Conservation (phyloP, 305 asterid species). For the Stenogyne calaminthoides region DNA sequence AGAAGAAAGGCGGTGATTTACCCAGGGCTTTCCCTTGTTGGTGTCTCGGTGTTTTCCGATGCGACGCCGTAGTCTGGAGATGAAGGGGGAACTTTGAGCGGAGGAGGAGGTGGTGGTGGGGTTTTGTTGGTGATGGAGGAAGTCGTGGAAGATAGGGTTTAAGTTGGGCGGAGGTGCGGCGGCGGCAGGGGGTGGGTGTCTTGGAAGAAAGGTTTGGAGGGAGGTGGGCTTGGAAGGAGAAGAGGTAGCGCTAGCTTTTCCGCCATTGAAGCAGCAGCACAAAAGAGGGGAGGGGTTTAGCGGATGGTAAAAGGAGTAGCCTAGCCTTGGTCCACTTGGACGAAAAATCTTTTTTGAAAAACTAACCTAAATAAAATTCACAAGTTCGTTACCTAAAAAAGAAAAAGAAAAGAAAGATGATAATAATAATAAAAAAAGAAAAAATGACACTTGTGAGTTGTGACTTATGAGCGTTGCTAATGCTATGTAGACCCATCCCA, state of each 20-base stretch:
- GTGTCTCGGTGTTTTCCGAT: constrained; percentile 68
- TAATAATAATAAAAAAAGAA: too few relatives aligned
- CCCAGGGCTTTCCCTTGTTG: constrained; percentile 90
- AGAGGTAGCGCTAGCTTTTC: constrained; percentile 82
- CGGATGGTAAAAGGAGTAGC: neutral
- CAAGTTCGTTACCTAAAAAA: neutral
- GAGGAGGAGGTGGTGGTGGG: constrained; percentile 39
- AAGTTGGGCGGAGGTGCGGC: constrained; percentile 40
- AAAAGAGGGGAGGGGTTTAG: constrained; percentile 25
- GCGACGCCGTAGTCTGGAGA: constrained; percentile 59
- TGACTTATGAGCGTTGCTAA: too few relatives aligned
- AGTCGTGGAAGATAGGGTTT: constrained; percentile 43
- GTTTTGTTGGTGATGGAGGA: constrained; percentile 42
- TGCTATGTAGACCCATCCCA: too few relatives aligned
- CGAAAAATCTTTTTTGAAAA: neutral
- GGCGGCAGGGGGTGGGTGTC: constrained; percentile 46
- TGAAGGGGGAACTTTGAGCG: constrained; percentile 25
- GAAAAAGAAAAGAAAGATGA: neutral
- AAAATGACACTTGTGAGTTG: too few relatives aligned
- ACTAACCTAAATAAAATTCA: neutral
- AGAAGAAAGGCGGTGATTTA: constrained; percentile 63
- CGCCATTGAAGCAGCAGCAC: constrained; percentile 54
- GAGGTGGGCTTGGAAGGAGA: constrained; percentile 82
- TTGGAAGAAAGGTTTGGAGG: constrained; percentile 70
- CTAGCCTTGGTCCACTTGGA: neutral